These are phyloP conservation scores for Biscogniauxia marginata DNA, from an alignment of 2,329 filamentous ascomycete genomes.

Conservation along the genomic window DNA sequence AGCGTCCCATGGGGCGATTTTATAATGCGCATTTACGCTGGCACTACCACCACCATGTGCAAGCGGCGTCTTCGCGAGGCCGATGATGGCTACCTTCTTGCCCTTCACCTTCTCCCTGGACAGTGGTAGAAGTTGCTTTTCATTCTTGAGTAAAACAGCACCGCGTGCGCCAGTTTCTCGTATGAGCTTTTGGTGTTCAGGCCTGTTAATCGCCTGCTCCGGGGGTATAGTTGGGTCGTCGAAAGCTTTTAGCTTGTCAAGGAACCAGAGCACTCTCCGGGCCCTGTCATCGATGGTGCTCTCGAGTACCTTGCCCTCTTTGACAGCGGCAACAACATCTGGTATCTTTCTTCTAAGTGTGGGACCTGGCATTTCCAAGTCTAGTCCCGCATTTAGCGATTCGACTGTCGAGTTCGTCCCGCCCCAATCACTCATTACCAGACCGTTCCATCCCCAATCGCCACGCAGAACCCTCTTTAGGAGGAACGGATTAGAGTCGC, in stretches of 20 bases:
- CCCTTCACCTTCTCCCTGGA: slow-evolving; percentile 36
- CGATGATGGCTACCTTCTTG: slow-evolving; percentile 17
- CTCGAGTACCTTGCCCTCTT: slow-evolving; percentile 20
- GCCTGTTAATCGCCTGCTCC: slow-evolving; percentile 32
- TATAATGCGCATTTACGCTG: slow-evolving; percentile 14
- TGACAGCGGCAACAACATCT: slow-evolving; percentile 27
- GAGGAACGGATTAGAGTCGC: background rate
- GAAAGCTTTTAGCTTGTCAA: slow-evolving; percentile 23
- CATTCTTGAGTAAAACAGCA: slow-evolving; percentile 64
- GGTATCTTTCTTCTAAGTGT: slow-evolving; percentile 8
- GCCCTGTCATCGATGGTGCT: slow-evolving; percentile 14
- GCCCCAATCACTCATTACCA: slow-evolving; percentile 49
- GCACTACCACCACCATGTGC: slow-evolving; percentile 18
- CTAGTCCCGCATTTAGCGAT: slow-evolving; percentile 29
- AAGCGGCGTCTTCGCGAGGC: slow-evolving; percentile 17
- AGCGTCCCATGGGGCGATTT: slow-evolving; percentile 15
- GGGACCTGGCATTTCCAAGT: slow-evolving; percentile 34
- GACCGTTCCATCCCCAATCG: slow-evolving; percentile 46
- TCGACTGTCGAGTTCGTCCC: slow-evolving; percentile 35
- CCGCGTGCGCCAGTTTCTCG: slow-evolving; percentile 55
- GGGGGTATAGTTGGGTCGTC: slow-evolving; percentile 10
- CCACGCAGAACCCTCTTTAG: slow-evolving; percentile 1
- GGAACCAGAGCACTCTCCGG: slow-evolving; percentile 32
- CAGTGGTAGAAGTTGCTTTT: slow-evolving; percentile 53
- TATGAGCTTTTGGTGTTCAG: slow-evolving; percentile 40